Evolutionary conservation across 2,329 filamentous ascomycete species (phyloP).

Genomic region (Ceratocystis albifundus): DNA sequence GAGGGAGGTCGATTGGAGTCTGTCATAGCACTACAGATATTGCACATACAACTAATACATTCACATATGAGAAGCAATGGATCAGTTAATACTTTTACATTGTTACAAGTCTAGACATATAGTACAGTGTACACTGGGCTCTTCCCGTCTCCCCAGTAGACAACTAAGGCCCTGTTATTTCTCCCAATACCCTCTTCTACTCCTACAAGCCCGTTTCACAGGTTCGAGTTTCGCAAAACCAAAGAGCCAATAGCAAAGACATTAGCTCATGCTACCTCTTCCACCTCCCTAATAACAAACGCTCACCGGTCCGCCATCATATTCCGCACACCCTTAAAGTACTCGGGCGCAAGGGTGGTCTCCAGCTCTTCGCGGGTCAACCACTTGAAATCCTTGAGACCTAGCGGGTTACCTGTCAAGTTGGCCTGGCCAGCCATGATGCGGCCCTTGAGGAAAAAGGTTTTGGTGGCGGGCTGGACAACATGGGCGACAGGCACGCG

Average conservation of each 20-base stretch:
- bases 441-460: conserved; percentile 89
- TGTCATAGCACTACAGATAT: not conserved
- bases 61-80: not conserved
- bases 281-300: not conserved
- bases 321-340: conserved; percentile 65
- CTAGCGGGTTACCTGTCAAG: conserved; percentile 57
- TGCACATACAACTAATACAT: not conserved
- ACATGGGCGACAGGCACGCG: conserved; percentile 79
- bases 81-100: conserved; percentile 11
- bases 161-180: not conserved
- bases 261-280: not conserved
- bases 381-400: conserved; percentile 80
- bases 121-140: conserved; percentile 19
- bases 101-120: conserved; percentile 22
- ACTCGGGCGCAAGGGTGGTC: conserved; percentile 51
- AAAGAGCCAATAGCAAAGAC: not conserved
- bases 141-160: conserved; percentile 1
- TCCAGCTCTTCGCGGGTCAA: conserved; percentile 78
- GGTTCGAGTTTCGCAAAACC: not conserved
- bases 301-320: conserved; percentile 68
- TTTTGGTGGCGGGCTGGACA: conserved; percentile 60
- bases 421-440: conserved; percentile 97
- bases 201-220: conserved; percentile 14
- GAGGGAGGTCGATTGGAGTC: no score
- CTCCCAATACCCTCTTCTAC: conserved; percentile 6